Evolutionary conservation across 371 early-diverging fungal species (phyloP).

Genomic region (Apophysomyces ossiformis): DNA sequence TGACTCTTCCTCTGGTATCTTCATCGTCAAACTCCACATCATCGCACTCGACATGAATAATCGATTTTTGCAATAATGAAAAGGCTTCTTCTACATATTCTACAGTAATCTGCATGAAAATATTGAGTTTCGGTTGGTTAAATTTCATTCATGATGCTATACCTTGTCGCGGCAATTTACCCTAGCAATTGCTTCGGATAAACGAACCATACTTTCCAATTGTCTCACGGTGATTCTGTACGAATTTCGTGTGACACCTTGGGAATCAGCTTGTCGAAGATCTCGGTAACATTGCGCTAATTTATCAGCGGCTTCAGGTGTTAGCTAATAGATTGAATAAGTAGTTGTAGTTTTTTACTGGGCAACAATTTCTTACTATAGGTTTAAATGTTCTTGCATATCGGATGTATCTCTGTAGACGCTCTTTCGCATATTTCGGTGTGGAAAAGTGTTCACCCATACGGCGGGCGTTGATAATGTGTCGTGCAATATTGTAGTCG

Average conservation of each 20-base stretch:
- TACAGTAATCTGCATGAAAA: constrained; percentile 57
- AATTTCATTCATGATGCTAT: constrained; percentile 11
- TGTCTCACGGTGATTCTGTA: constrained; percentile 99
- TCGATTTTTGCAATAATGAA: constrained; percentile 88
- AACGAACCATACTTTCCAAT: constrained; percentile 97
- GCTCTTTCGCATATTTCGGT: constrained; percentile 77
- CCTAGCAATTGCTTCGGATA: constrained; percentile 97
- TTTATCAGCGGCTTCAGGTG: constrained; percentile 77
- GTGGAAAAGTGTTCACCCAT: constrained; percentile 70
- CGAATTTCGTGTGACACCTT: constrained; percentile 75
- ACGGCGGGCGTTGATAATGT: constrained; percentile 94
- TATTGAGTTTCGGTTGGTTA: neutral
- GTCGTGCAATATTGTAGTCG: constrained; percentile 94
- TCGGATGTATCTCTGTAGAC: constrained; percentile 86
- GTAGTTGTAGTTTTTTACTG: neutral
- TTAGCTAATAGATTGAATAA: constrained; percentile 53
- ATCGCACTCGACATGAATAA: constrained; percentile 92
- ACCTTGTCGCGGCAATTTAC: constrained; percentile 83
- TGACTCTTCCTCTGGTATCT: constrained; percentile 32
- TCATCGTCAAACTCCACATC: constrained; percentile 79
- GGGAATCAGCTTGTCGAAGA: constrained; percentile 89
- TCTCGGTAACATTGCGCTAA: constrained; percentile 90
- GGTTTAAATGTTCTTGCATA: constrained; percentile 92
- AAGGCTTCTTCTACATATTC: constrained; percentile 93
- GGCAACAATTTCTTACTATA: constrained; percentile 45